Evolutionary conservation across 1,139 yeast species (phyloP).

Genomic region (Hansenula sp.): DNA sequence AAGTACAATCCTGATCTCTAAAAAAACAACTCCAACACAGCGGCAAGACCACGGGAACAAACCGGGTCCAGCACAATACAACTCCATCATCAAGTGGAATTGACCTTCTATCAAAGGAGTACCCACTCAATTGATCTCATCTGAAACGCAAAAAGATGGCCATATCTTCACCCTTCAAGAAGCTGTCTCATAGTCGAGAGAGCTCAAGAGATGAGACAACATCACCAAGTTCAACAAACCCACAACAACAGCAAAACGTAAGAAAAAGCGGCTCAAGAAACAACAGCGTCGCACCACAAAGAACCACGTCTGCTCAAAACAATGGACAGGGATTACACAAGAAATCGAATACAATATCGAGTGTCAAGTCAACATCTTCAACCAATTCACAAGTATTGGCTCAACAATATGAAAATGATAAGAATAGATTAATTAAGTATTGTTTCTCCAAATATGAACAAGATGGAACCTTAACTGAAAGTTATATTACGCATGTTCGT

Average conservation of each 20-base stretch:
- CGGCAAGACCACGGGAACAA: too few relatives aligned
- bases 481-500: slow-evolving; percentile 58
- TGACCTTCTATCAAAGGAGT: too few relatives aligned
- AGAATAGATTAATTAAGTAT: slow-evolving; percentile 36
- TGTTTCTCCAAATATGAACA: slow-evolving; percentile 40
- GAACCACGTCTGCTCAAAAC: neutral
- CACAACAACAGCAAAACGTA: too few relatives aligned
- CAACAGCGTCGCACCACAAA: neutral
- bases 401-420: slow-evolving; percentile 48
- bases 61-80: too few relatives aligned
- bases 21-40: too few relatives aligned
- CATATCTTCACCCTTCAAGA: slow-evolving; percentile 28
- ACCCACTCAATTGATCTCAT: too few relatives aligned
- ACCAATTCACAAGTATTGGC: slow-evolving; percentile 34
- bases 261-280: too few relatives aligned
- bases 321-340: neutral
- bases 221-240: slow-evolving; percentile 1
- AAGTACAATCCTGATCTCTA: too few relatives aligned
- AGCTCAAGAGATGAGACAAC: slow-evolving; percentile 24
- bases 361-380: slow-evolving; percentile 18
- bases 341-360: slow-evolving; percentile 11
- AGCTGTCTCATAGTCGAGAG: slow-evolving; percentile 27
- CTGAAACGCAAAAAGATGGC: slow-evolving; percentile 7
- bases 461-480: slow-evolving; percentile 38
- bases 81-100: too few relatives aligned